Evolutionary conservation across 2,329 filamentous ascomycete species (phyloP), one percentile per base, ranked within the genome.

Genomic region (Colletotrichum destructivum): DNA sequence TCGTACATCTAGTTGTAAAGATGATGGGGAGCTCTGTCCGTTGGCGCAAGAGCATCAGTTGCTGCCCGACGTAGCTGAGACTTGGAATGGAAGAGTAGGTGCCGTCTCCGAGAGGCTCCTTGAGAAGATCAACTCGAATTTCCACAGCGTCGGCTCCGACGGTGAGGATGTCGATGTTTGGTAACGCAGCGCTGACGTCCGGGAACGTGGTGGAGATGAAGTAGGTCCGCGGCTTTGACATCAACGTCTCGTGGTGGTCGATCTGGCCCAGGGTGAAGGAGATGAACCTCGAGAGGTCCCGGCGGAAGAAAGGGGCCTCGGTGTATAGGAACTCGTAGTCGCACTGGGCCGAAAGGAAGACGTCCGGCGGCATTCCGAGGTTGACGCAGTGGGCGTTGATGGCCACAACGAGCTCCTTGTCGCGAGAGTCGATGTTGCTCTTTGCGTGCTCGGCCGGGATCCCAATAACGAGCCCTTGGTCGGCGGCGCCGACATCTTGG

Each of bases 241-340:
- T 91, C 49, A 97, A 84, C 68, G 93, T 91, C 75, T 93, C 91
- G 79, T 97, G 93, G 67, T 93, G 92, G 77, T 90, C 92, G 74
- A 92, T 91, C 82, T 96, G 94, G 12, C 94, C 94, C 35, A 96
- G 84, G 7, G 93, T 91, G 78, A 96, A 92, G 7, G 93, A 93
- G 35, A 95, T 88, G 78, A 95, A 96, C 47, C 94, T 89, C 12
- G 93, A 90, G 56, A 96, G 84, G 78, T 96, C 93, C 68, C 93
- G 88, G 38, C 94, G 90, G 73, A 92, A 91, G 79, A 93, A 94
- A 1, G 92, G 88, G 11, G 88, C 86, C 73, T 91, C 88, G 4
- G 92, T 93, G 83, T 96, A 97, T 23, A 97, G 86, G 76, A 96
- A 96, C 80, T 97, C 94, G 82, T 96, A 96, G 82, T 96, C 93